These are phyloP conservation scores for Akanthomyces dipterigenus DNA, from an alignment of 2,329 filamentous ascomycete species.

Conservation along the genomic window DNA sequence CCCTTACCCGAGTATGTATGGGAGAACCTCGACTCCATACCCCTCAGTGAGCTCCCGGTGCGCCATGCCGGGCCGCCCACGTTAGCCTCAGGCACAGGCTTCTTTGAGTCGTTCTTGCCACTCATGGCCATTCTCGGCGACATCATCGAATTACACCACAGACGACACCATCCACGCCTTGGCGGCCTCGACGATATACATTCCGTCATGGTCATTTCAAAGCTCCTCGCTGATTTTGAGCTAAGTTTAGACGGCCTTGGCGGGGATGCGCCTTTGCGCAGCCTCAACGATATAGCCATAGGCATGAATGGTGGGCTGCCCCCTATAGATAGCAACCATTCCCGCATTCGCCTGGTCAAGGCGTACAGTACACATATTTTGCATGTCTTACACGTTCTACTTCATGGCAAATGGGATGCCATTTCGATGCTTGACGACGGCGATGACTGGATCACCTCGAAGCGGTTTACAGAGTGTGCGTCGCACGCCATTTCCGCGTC, in stretches of 20 bases:
- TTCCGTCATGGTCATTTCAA: conserved; percentile 28
- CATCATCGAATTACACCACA: conserved; percentile 40
- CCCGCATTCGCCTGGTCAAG: conserved; percentile 33
- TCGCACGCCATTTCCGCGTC: conserved; percentile 41
- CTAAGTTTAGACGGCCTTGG: conserved; percentile 29
- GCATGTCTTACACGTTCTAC: conserved; percentile 40
- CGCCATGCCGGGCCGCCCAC: conserved; percentile 32
- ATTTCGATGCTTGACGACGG: conserved; percentile 42
- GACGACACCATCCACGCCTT: conserved; percentile 35
- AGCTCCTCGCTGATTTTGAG: conserved; percentile 32
- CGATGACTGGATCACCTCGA: conserved; percentile 41
- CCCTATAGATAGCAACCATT: conserved; percentile 20
- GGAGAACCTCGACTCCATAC: conserved; percentile 31
- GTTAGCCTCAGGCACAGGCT: conserved; percentile 33
- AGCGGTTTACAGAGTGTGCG: conserved; percentile 38
- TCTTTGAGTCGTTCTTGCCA: conserved; percentile 45
- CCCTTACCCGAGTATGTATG: conserved; percentile 35
- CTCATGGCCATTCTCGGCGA: conserved; percentile 43
- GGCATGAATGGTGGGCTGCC: conserved; percentile 12
- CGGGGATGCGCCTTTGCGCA: conserved; percentile 16
- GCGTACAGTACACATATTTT: conserved; percentile 42
- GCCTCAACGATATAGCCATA: background rate
- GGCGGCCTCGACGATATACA: conserved; percentile 28
- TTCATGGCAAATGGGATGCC: conserved; percentile 44
- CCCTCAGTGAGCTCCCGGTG: conserved; percentile 24